A percentile compares a stretch with the other conserved stretches of the same genome.
Conservation (phyloP, 257 asterid species). For the Osmanthus fragrans region DNA sequence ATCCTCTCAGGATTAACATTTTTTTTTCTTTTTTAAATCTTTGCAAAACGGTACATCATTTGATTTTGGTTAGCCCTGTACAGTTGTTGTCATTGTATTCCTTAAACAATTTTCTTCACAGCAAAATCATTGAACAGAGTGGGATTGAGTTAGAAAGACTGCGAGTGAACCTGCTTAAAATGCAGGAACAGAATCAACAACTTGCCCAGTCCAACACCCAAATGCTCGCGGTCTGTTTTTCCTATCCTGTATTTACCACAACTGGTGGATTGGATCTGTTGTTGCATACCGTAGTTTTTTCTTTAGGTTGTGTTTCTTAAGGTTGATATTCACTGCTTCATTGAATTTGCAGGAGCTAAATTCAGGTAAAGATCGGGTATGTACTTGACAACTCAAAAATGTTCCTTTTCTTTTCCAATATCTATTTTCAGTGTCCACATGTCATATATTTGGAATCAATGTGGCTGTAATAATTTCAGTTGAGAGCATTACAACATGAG, state of each 20-base stretch:
- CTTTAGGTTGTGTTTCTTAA: background rate
- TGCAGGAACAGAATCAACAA: conserved; percentile 66
- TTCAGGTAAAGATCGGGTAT: conserved; percentile 69
- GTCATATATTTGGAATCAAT: conserved; percentile 4
- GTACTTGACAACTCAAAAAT: conserved; percentile 18
- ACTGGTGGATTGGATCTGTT: conserved; percentile 9
- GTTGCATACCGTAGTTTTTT: conserved; percentile 15
- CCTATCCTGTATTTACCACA: background rate
- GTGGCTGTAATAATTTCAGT: conserved; percentile 25
- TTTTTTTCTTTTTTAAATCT: background rate
- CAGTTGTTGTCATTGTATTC: conserved; percentile 16
- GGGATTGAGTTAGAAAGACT: conserved; percentile 63
- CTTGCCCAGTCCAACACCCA: conserved; percentile 58
- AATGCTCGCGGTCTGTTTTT: conserved; percentile 52
- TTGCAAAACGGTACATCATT: background rate
- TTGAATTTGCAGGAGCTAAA: conserved; percentile 64
- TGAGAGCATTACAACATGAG: conserved; percentile 43
- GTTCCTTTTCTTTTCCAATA: conserved; percentile 1
- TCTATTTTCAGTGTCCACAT: background rate
- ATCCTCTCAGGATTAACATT: conserved; percentile 43
- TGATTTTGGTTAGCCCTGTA: background rate
- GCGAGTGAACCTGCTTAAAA: conserved; percentile 52
- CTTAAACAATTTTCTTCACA: conserved; percentile 39
- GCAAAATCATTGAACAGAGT: conserved; percentile 64
- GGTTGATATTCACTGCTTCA: conserved; percentile 19